Base-by-base conservation (phyloP, 1,284 basidiomycete species). In the Trichosporon sp. region DNA sequence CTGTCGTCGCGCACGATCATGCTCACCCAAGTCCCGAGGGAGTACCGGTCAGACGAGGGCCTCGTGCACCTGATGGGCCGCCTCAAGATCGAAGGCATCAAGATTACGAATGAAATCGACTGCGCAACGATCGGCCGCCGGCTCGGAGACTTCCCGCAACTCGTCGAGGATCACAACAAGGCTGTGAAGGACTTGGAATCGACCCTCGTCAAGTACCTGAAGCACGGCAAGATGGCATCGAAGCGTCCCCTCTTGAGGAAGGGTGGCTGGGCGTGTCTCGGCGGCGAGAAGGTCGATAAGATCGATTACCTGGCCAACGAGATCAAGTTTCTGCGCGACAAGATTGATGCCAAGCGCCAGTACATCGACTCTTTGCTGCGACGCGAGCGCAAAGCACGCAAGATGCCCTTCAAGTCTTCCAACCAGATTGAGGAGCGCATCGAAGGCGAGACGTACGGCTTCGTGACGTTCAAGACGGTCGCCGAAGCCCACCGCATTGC, bases 391-490 rank as follows among this genome's bases (percentile, higher is more conserved):
- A 73, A 76, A 58, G 80, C 80, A 3, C 72, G 77, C 62, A 81
- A 81, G 68, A 34, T 47, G 31, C 56, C 42, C 5, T 42, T 56
- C 23, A 56, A 44, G 23, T 35, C 65, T 35, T 31, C 51, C 27
- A 76, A 77, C 38, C 67, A 73, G 21, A 66, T 72, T 31, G 68
- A 65, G 11, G 70, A 71, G 27, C 73, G 78, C 5, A 66, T 80
- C 47, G 75, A 82, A 80, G 87, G 93, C 1, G 93, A 96, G 83
- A 92, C 89, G 78, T 96, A 95, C 81, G 95, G 93, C 15, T 96
- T 96, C 80, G 93, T 94, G 2, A 94, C 92, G 25, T 92, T 97
- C 89, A 93, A 92, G 65, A 90, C 93, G 0, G 91, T 97, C 11
- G 90, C 92, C 0, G 95, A 94, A 76, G 93, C 95, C 0, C 83